Conservation (phyloP, 2,329 filamentous ascomycete species). For the Graphilbum fragrans region DNA sequence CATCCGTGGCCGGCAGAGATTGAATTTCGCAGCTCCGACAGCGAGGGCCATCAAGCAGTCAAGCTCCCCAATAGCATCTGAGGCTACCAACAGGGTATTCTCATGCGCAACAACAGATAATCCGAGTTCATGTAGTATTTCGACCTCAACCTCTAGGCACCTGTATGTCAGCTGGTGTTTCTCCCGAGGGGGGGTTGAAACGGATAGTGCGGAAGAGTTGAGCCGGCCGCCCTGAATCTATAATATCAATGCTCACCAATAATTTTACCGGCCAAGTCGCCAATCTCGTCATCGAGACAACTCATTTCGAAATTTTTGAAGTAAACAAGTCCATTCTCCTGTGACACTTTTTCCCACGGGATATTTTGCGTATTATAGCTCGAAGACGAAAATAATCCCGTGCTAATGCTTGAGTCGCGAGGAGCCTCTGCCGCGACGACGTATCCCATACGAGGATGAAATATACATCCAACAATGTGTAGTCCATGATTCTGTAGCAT, state of each 20-base stretch:
- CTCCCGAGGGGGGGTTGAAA: no score
- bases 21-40: conserved; percentile 62
- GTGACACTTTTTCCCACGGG: conserved; percentile 67
- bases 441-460: conserved; percentile 86
- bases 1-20: conserved; percentile 57
- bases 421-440: conserved; percentile 62
- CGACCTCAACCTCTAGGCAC: conserved; percentile 48
- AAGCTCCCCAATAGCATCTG: conserved; percentile 73
- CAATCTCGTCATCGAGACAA: conserved; percentile 68
- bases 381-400: conserved; percentile 31
- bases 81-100: conserved; percentile 52
- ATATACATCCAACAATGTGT: conserved; percentile 63
- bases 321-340: conserved; percentile 58
- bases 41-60: conserved; percentile 77
- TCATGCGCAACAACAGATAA: conserved; percentile 59
- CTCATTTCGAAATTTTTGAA: conserved; percentile 79
- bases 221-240: no score
- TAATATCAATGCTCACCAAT: conserved; percentile 42
- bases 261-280: conserved; percentile 76
- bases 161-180: conserved; percentile 36
- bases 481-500: conserved; percentile 47
- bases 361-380: conserved; percentile 15
- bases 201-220: neutral
- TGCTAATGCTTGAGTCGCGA: conserved; percentile 44
- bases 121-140: conserved; percentile 70